Percentiles rank a stretch among this genome's conserved stretches.
Conservation (phyloP, 2,329 filamentous ascomycete species). For the Colletotrichum sp. region DNA sequence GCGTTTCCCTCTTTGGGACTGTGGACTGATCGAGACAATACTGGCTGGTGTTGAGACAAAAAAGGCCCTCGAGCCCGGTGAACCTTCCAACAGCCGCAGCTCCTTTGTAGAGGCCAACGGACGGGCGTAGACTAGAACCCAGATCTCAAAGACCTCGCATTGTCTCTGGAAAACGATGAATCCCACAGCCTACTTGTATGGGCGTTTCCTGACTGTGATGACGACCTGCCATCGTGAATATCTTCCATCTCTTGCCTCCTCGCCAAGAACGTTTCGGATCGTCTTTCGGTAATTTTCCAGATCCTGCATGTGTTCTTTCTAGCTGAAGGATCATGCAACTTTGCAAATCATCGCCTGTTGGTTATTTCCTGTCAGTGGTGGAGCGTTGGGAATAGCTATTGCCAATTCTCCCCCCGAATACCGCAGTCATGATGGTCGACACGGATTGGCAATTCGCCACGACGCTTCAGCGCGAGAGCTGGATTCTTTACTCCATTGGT, state of each 20-base stretch:
- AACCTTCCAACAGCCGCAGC: background rate
- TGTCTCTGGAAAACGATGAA: background rate
- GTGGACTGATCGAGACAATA: background rate
- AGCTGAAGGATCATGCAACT: background rate
- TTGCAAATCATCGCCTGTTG: background rate
- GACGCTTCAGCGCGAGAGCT: slow-evolving; percentile 1
- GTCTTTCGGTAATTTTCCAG: background rate
- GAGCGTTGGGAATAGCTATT: background rate
- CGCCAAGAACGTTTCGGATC: background rate
- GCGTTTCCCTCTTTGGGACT: background rate
- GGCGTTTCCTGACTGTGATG: background rate
- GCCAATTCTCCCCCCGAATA: background rate
- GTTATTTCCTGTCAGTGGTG: background rate
- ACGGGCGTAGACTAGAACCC: background rate
- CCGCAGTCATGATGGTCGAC: background rate
- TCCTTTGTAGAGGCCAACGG: background rate
- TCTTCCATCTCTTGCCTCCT: background rate
- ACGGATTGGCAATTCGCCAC: background rate
- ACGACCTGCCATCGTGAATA: background rate
- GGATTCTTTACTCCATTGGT: background rate
- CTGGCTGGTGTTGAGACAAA: background rate
- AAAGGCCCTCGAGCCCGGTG: background rate
- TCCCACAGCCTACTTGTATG: background rate
- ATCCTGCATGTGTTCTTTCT: background rate
- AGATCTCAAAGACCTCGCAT: background rate